Evolutionary conservation across 106 monocot genomes (phyloP).

Genomic region (Ottelia alismoides): DNA sequence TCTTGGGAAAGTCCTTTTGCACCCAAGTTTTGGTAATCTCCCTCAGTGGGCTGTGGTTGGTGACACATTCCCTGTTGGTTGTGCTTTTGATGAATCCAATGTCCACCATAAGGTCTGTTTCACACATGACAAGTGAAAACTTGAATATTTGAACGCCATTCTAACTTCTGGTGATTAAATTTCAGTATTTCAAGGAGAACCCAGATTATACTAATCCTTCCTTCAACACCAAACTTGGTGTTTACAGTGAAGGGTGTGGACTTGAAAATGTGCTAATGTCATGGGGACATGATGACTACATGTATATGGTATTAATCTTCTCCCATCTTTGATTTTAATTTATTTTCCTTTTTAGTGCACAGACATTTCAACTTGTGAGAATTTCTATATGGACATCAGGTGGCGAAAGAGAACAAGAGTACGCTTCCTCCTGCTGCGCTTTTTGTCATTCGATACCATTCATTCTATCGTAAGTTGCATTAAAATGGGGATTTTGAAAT

Average conservation of each 20-base stretch:
- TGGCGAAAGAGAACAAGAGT: slow-evolving; percentile 70
- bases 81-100: slow-evolving; percentile 59
- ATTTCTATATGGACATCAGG: too few species aligned
- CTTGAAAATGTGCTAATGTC: slow-evolving; percentile 85
- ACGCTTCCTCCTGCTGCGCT: slow-evolving; percentile 70
- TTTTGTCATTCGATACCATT: slow-evolving; percentile 86
- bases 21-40: slow-evolving; percentile 61
- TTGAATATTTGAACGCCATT: too few species aligned
- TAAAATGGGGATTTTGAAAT: too few species aligned
- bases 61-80: slow-evolving; percentile 87
- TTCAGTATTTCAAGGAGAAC: too few species aligned
- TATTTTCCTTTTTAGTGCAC: too few species aligned
- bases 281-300: slow-evolving; percentile 93
- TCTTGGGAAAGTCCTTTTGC: slow-evolving; percentile 89
- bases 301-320: too few species aligned
- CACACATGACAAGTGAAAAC: too few species aligned
- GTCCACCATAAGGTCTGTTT: slow-evolving; percentile 59
- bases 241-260: slow-evolving; percentile 77
- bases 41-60: slow-evolving; percentile 95
- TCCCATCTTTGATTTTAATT: too few species aligned
- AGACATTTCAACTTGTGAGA: too few species aligned
- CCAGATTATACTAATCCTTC: too few species aligned
- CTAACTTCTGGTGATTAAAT: too few species aligned
- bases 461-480: slow-evolving; percentile 60
- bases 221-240: slow-evolving; percentile 56